Conservation (phyloP, 1,284 basidiomycete genomes). For the Cerrena zonata region DNA sequence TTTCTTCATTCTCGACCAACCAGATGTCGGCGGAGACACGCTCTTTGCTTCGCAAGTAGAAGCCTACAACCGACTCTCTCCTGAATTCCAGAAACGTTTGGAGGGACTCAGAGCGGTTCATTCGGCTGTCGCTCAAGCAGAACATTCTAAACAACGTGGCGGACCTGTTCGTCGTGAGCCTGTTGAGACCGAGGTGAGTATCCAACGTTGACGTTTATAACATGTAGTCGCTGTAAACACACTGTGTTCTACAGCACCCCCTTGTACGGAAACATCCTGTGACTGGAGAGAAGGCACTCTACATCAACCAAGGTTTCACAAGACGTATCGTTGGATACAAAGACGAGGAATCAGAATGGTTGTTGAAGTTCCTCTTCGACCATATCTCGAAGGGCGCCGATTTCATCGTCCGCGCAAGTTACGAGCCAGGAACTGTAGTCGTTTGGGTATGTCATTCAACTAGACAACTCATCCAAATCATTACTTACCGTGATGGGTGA, state of each 20-base stretch:
- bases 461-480: no score
- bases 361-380: conserved; percentile 56
- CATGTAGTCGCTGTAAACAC: neutral
- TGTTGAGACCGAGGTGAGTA: conserved; percentile 45
- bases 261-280: conserved; percentile 57
- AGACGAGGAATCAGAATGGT: conserved; percentile 59
- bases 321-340: conserved; percentile 63
- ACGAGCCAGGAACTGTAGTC: conserved; percentile 42
- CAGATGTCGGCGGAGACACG: conserved; percentile 48
- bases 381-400: conserved; percentile 47
- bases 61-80: conserved; percentile 65
- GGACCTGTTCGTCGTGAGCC: conserved; percentile 62
- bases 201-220: neutral
- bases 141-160: conserved; percentile 42
- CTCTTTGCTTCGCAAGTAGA: conserved; percentile 56
- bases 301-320: conserved; percentile 60
- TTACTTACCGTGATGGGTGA: neutral
- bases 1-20: conserved; percentile 50
- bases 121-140: conserved; percentile 57
- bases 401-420: conserved; percentile 40
- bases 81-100: conserved; percentile 59
- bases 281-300: conserved; percentile 63
- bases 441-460: conserved; percentile 44
- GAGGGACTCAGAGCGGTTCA: conserved; percentile 61
- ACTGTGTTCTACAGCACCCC: conserved; percentile 32